These are phyloP conservation scores for Colletotrichum sp. DNA, from an alignment of 2,329 filamentous ascomycete genomes.

Conservation along the genomic window DNA sequence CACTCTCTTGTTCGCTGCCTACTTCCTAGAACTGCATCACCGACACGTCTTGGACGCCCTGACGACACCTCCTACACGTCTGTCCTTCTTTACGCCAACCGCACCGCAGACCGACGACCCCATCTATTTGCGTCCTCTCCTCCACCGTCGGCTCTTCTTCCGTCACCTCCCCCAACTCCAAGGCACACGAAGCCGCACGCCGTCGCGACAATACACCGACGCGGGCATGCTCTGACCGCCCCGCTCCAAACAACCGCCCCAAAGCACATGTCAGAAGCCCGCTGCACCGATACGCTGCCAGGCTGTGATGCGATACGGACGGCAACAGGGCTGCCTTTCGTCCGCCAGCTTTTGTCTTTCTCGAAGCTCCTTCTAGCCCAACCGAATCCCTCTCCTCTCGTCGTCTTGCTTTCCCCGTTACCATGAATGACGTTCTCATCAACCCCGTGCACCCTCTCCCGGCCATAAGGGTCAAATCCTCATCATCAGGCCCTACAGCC, in stretches of 20 bases:
- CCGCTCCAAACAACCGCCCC: neutral
- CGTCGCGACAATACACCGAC: slow-evolving; percentile 4
- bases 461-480: slow-evolving; percentile 7
- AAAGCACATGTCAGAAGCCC: slow-evolving; percentile 15
- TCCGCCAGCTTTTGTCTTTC: neutral
- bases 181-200: neutral
- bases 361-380: neutral
- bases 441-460: slow-evolving; percentile 17
- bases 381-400: neutral
- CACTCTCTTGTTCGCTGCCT: neutral
- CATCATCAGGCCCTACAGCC: neutral
- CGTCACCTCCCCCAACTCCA: neutral
- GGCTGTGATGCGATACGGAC: slow-evolving; percentile 19
- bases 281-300: neutral
- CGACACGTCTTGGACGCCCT: neutral
- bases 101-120: neutral
- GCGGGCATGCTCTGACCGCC: slow-evolving; percentile 14
- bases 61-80: neutral
- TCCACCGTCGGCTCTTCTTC: neutral
- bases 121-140: neutral
- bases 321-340: slow-evolving; percentile 4
- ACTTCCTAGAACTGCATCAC: neutral
- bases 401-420: neutral
- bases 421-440: slow-evolving; percentile 23
- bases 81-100: neutral